These are phyloP conservation scores for Neonectria hederae DNA, from an alignment of 2,329 filamentous ascomycete species.

Conservation along the genomic window DNA sequence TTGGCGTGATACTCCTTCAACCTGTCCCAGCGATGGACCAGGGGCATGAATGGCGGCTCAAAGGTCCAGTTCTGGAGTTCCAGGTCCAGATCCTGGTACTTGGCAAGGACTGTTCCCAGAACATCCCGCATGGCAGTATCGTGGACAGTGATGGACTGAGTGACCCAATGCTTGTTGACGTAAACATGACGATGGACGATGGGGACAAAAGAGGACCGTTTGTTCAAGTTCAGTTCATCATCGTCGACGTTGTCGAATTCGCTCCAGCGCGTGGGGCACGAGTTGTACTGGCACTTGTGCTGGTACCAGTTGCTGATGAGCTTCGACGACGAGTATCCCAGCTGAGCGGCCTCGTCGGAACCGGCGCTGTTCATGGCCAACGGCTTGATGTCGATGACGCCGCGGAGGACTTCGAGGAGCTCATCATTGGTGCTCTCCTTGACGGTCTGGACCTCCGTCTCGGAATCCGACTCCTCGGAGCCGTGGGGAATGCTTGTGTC, in stretches of 20 bases:
- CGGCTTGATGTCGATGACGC: slow-evolving; percentile 4
- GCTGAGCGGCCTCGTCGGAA: not conserved
- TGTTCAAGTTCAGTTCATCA: slow-evolving; percentile 38
- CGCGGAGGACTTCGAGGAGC: not conserved
- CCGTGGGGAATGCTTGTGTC: not conserved
- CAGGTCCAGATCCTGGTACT: slow-evolving; percentile 49
- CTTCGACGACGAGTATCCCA: slow-evolving; percentile 3
- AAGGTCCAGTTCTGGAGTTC: slow-evolving; percentile 48
- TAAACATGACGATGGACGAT: slow-evolving; percentile 47
- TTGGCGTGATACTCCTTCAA: slow-evolving; percentile 16
- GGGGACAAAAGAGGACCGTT: slow-evolving; percentile 36
- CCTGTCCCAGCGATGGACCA: slow-evolving; percentile 49
- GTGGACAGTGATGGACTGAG: slow-evolving; percentile 46
- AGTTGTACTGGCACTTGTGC: slow-evolving; percentile 37
- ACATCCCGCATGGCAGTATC: slow-evolving; percentile 43
- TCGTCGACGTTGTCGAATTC: slow-evolving; percentile 42
- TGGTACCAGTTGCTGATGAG: slow-evolving; percentile 31
- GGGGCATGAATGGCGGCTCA: slow-evolving; percentile 43
- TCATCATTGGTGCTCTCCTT: not conserved
- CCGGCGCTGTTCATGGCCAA: slow-evolving; percentile 7
- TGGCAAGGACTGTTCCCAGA: slow-evolving; percentile 41
- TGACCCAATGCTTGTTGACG: slow-evolving; percentile 45
- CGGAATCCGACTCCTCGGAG: not conserved
- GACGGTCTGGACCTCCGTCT: not conserved
- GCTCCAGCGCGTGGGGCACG: slow-evolving; percentile 44